Conservation (phyloP, 208 protist genomes). For the Borovskyia barvae region DNA sequence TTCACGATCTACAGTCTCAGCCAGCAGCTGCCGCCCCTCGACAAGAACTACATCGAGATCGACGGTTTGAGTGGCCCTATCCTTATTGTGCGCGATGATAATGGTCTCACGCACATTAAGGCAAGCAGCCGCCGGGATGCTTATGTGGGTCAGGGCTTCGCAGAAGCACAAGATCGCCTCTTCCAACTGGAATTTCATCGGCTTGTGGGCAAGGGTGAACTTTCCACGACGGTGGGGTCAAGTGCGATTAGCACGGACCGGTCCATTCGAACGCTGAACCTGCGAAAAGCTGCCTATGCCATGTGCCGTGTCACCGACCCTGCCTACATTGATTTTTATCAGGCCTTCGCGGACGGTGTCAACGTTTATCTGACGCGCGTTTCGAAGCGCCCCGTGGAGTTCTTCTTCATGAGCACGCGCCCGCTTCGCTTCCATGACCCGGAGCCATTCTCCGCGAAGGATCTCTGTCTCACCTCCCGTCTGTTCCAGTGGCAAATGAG, state of each 20-base stretch:
- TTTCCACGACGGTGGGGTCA: constrained; percentile 32
- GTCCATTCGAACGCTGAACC: constrained; percentile 44
- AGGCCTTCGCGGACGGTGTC: constrained; percentile 52
- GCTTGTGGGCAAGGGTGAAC: constrained; percentile 29
- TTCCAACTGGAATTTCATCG: constrained; percentile 70
- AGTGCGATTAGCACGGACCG: constrained; percentile 32
- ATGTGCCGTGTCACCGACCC: constrained; percentile 31
- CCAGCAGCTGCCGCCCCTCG: constrained; percentile 35
- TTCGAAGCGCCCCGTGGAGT: constrained; percentile 54
- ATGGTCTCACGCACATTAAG: constrained; percentile 48
- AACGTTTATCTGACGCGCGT: constrained; percentile 48
- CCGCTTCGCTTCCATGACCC: constrained; percentile 47
- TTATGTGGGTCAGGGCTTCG: constrained; percentile 64
- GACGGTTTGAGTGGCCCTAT: constrained; percentile 38
- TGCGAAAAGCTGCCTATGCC: constrained; percentile 30
- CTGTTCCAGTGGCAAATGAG: constrained; percentile 60
- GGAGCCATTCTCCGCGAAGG: constrained; percentile 29
- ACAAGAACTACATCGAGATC: constrained; percentile 53
- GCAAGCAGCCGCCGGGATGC: constrained; percentile 53
- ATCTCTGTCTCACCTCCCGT: constrained; percentile 45
- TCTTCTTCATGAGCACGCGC: constrained; percentile 48
- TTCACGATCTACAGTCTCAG: constrained; percentile 53
- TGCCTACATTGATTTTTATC: constrained; percentile 21
- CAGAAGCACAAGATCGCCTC: constrained; percentile 58
- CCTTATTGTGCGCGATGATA: constrained; percentile 40